These are phyloP conservation scores for Daldinia vernicosa DNA, from an alignment of 495 filamentous ascomycete genomes.

Conservation along the genomic window DNA sequence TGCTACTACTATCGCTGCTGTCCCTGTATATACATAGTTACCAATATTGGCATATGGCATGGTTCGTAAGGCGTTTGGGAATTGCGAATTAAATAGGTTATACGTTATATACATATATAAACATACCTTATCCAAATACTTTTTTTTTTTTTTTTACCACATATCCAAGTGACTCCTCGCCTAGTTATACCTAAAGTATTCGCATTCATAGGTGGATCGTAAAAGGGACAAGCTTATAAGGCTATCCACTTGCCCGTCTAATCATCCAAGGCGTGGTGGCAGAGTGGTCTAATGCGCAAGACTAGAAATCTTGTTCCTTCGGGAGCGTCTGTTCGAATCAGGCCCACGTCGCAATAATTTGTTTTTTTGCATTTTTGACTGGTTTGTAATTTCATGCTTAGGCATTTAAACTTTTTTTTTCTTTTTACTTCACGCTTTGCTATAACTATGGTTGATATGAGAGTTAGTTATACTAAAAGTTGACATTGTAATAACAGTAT, in stretches of 20 bases:
- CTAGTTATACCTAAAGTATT: too few relatives aligned
- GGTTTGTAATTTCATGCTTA: background rate
- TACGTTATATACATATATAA: background rate
- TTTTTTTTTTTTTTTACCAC: background rate
- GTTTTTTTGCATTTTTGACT: background rate
- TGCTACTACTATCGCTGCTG: background rate
- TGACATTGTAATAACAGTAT: too few relatives aligned
- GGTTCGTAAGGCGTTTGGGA: conserved; percentile 33
- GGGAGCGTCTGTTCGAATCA: conserved; percentile 4
- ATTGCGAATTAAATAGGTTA: conserved; percentile 31
- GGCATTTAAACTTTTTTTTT: background rate
- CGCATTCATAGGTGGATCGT: background rate
- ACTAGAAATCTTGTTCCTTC: conserved; percentile 6
- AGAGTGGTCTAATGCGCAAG: conserved; percentile 6
- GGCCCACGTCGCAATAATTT: background rate
- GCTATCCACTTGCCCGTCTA: background rate
- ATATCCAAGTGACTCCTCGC: background rate
- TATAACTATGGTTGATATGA: too few relatives aligned
- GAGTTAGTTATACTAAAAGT: too few relatives aligned
- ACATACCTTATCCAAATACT: background rate
- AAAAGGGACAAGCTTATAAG: background rate
- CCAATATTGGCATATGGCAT: conserved; percentile 35
- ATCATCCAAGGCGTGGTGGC: background rate
- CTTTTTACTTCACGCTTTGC: background rate
- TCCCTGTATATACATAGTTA: conserved; percentile 23